These are phyloP conservation scores for Vitis hybrid DNA, from an alignment of 177 flowering plant species.

Conservation along the genomic window DNA sequence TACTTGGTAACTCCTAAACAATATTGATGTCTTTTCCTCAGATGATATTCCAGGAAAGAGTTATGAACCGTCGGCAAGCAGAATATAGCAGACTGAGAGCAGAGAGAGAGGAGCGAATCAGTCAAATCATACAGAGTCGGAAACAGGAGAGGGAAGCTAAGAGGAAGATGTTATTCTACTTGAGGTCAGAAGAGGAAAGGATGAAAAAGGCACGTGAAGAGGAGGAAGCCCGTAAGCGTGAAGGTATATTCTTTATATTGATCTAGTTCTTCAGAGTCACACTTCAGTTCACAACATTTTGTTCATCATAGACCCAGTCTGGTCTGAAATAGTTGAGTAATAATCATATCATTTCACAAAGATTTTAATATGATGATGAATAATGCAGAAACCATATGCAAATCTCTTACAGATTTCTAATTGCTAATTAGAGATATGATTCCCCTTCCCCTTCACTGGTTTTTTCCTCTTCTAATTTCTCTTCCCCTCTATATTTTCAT, in stretches of 20 bases:
- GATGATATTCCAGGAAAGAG: constrained; percentile 58
- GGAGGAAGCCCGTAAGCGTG: constrained; percentile 77
- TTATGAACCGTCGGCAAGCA: constrained; percentile 50
- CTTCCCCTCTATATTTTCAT: not conserved
- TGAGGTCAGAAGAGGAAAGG: constrained; percentile 71
- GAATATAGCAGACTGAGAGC: constrained; percentile 49
- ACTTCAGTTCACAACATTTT: too few relatives aligned
- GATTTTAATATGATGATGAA: too few relatives aligned
- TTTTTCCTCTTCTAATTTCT: not conserved
- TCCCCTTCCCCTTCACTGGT: not conserved
- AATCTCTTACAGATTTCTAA: too few relatives aligned
- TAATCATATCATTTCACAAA: too few relatives aligned
- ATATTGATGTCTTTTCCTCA: constrained; percentile 11
- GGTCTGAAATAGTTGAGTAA: too few relatives aligned
- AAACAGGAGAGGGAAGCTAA: constrained; percentile 54
- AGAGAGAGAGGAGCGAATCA: constrained; percentile 68
- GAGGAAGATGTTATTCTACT: constrained; percentile 66
- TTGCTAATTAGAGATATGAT: not conserved
- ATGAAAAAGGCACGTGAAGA: constrained; percentile 59
- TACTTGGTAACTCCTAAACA: too few relatives aligned
- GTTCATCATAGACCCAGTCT: too few relatives aligned
- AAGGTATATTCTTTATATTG: constrained; percentile 45
- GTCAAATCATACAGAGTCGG: constrained; percentile 33
- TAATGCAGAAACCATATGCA: too few relatives aligned
- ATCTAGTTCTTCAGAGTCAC: too few relatives aligned